phyloP scores from a whole-genome alignment of 2,329 filamentous ascomycete genomes.

The Colletotrichum eremochloae region DNA sequence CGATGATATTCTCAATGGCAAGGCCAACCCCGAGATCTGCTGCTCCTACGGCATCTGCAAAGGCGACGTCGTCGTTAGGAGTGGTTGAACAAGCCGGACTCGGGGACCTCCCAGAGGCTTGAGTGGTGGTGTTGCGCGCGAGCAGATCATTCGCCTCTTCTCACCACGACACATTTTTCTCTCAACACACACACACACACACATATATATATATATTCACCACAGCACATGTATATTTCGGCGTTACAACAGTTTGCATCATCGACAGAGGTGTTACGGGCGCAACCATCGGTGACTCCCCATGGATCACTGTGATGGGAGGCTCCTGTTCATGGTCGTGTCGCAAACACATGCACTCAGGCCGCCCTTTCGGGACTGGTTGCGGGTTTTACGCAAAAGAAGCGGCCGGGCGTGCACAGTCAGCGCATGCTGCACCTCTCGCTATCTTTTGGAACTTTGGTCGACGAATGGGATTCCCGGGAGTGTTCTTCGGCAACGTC shows the following conservation, averaged over 20 bases:
- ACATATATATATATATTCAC: not conserved
- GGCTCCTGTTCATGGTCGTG: not conserved
- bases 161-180: not conserved
- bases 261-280: not conserved
- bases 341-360: not conserved
- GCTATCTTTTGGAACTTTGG: not conserved
- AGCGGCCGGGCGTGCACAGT: not conserved
- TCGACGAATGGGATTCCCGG: not conserved
- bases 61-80: slow-evolving; percentile 62
- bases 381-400: not conserved
- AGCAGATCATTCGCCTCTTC: not conserved
- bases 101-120: slow-evolving; percentile 18
- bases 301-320: not conserved
- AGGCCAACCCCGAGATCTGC: slow-evolving; percentile 62
- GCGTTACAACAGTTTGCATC: not conserved
- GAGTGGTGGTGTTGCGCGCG: not conserved
- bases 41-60: slow-evolving; percentile 68
- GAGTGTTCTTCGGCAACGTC: slow-evolving; percentile 8
- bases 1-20: slow-evolving; percentile 62
- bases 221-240: slow-evolving; percentile 6
- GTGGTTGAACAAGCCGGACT: slow-evolving; percentile 50
- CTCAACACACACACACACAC: not conserved
- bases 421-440: slow-evolving; percentile 6
- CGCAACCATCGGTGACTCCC: not conserved
- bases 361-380: slow-evolving; percentile 12